phyloP scores from a whole-genome alignment of 1,139 yeast species.

The Candida dubliniensis region DNA sequence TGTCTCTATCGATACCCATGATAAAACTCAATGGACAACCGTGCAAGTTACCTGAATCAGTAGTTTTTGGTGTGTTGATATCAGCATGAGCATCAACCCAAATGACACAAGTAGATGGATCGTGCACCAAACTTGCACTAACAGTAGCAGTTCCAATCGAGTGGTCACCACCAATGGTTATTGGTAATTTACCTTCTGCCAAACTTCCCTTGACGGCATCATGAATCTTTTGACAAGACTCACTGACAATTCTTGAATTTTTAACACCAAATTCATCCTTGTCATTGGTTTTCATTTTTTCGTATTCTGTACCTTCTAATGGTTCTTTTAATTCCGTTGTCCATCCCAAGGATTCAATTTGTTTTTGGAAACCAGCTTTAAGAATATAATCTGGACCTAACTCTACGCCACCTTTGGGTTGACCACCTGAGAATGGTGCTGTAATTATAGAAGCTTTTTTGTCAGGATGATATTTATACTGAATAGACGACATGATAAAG shows the following conservation, averaged over 20 bases:
- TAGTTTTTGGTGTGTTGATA: slow-evolving; percentile 84
- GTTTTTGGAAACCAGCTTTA: slow-evolving; percentile 66
- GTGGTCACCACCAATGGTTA: slow-evolving; percentile 96
- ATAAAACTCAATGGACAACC: slow-evolving; percentile 95
- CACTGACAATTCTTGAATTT: slow-evolving; percentile 76
- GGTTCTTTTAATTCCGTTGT: slow-evolving; percentile 56
- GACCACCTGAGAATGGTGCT: slow-evolving; percentile 97
- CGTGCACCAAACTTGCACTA: slow-evolving; percentile 72
- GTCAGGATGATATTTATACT: slow-evolving; percentile 53
- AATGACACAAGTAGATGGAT: slow-evolving; percentile 85
- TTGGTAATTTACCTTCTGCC: slow-evolving; percentile 58
- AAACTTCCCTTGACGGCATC: slow-evolving; percentile 57
- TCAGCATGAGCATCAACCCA: slow-evolving; percentile 99
- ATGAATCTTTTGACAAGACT: slow-evolving; percentile 65
- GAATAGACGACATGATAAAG: slow-evolving; percentile 15
- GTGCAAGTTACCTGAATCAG: slow-evolving; percentile 89
- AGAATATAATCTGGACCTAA: slow-evolving; percentile 84
- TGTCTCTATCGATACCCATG: slow-evolving; percentile 67
- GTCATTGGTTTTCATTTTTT: slow-evolving; percentile 36
- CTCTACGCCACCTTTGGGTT: slow-evolving; percentile 90
- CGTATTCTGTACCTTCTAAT: slow-evolving; percentile 50
- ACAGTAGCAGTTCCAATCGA: slow-evolving; percentile 95
- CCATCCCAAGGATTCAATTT: slow-evolving; percentile 75
- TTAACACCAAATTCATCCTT: slow-evolving; percentile 60
- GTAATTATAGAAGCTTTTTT: slow-evolving; percentile 64